These are phyloP conservation scores for Fusarium kyushuense DNA, from an alignment of 2,329 filamentous ascomycete species.

Conservation along the genomic window DNA sequence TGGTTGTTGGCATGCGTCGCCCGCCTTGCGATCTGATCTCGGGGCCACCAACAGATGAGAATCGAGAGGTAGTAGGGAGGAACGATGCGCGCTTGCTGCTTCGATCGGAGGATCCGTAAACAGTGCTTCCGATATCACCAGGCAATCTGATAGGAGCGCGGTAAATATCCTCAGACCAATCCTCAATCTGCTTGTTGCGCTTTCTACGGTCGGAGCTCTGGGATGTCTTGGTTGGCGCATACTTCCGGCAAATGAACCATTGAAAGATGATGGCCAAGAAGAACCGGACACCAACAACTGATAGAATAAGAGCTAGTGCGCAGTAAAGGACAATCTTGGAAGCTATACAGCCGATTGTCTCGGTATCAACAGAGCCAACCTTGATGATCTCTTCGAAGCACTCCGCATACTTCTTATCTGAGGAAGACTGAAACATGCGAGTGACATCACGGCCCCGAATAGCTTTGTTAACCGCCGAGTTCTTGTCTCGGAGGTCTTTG, in stretches of 20 bases:
- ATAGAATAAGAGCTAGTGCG: constrained; percentile 89
- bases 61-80: constrained; percentile 92
- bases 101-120: constrained; percentile 71
- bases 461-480: constrained; percentile 67
- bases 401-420: constrained; percentile 84
- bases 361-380: constrained; percentile 94
- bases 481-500: constrained; percentile 79
- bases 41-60: constrained; percentile 88
- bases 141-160: constrained; percentile 85
- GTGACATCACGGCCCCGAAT: constrained; percentile 90
- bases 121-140: constrained; percentile 77
- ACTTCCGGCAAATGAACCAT: constrained; percentile 92
- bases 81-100: constrained; percentile 87
- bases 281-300: constrained; percentile 89
- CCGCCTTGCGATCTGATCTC: constrained; percentile 65
- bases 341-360: constrained; percentile 96
- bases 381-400: constrained; percentile 96
- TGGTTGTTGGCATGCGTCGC: constrained; percentile 81
- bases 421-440: constrained; percentile 81
- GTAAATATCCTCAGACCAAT: constrained; percentile 98
- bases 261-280: constrained; percentile 91
- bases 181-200: constrained; percentile 92
- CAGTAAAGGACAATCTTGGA: constrained; percentile 97
- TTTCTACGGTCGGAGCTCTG: constrained; percentile 84
- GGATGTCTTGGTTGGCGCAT: constrained; percentile 86